Conservation (phyloP, 2,329 filamentous ascomycete genomes). For the Apiospora malaysiana region DNA sequence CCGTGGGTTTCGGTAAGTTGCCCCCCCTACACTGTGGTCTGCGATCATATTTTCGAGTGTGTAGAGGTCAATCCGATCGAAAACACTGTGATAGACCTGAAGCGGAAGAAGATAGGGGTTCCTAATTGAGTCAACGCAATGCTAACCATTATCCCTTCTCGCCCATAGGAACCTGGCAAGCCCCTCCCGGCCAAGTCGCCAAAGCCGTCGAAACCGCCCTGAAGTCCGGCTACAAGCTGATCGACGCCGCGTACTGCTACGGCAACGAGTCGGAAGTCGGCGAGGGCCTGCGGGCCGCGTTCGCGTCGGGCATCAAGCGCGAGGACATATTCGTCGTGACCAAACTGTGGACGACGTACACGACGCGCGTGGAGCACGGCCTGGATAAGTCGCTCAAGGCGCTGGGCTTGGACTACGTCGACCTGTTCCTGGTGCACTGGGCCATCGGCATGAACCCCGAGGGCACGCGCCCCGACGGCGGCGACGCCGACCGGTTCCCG, state of each 20-base stretch:
- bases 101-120: background rate
- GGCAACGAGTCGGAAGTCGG: slow-evolving; percentile 86
- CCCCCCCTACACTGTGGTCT: too few species aligned
- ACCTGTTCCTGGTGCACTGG: slow-evolving; percentile 86
- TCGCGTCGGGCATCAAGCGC: slow-evolving; percentile 73
- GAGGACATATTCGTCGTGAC: slow-evolving; percentile 84
- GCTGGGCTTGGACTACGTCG: slow-evolving; percentile 80
- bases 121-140: background rate
- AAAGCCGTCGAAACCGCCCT: slow-evolving; percentile 65
- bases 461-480: slow-evolving; percentile 52
- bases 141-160: background rate
- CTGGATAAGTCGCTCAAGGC: slow-evolving; percentile 76
- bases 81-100: too few species aligned
- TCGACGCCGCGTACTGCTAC: slow-evolving; percentile 80
- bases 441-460: slow-evolving; percentile 80
- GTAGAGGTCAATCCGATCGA: too few species aligned
- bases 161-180: slow-evolving; percentile 68
- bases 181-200: slow-evolving; percentile 62
- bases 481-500: slow-evolving; percentile 76
- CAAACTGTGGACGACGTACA: slow-evolving; percentile 86
- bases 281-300: slow-evolving; percentile 74
- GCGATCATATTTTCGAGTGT: too few species aligned
- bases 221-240: slow-evolving; percentile 60
- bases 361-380: slow-evolving; percentile 70
- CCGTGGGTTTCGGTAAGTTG: slow-evolving; percentile 67